A percentile compares a stretch with the other conserved stretches of the same genome.
Evolutionary conservation across 202 grass and related monocot species (phyloP).

Genomic region (Panicum virgatum): DNA sequence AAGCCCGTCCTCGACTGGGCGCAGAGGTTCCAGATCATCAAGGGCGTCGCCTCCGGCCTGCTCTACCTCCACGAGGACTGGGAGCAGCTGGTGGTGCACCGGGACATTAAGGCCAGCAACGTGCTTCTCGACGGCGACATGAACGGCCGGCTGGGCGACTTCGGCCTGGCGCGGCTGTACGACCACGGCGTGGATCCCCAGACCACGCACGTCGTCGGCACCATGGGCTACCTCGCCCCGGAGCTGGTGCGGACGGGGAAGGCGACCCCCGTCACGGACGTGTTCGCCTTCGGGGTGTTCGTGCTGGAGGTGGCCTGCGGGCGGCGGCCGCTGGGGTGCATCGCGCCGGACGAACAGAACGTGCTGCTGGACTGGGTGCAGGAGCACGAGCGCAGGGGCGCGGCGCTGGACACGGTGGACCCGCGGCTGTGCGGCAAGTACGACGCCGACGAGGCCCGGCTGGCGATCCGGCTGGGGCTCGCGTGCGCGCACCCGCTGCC

Average conservation of each 20-base stretch:
- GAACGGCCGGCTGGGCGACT: conserved; percentile 66
- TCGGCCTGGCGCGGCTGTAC: conserved; percentile 68
- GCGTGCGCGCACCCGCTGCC: conserved; percentile 56
- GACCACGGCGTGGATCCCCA: conserved; percentile 65
- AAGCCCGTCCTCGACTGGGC: conserved; percentile 48
- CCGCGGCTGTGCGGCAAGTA: conserved; percentile 56
- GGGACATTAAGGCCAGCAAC: conserved; percentile 71
- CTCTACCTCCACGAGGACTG: conserved; percentile 80
- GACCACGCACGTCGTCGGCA: conserved; percentile 64
- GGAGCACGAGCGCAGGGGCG: conserved; percentile 41
- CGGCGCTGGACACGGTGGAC: conserved; percentile 43
- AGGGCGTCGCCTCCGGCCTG: conserved; percentile 62
- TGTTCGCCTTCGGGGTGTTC: conserved; percentile 73
- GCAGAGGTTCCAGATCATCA: conserved; percentile 59
- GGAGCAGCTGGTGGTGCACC: conserved; percentile 65
- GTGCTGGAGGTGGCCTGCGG: conserved; percentile 64
- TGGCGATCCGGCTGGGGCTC: conserved; percentile 47
- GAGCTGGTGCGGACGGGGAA: conserved; percentile 67
- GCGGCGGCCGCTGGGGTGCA: conserved; percentile 39
- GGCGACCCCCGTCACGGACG: conserved; percentile 57
- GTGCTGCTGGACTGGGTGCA: conserved; percentile 66
- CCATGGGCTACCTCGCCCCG: conserved; percentile 61
- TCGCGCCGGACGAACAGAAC: conserved; percentile 35
- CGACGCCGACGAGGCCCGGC: conserved; percentile 51
- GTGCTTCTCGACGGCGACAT: conserved; percentile 75